Evolutionary conservation across 1,139 yeast genomes (phyloP), one percentile per base, ranked within the genome.

Genomic region (Lodderomyces theae): DNA sequence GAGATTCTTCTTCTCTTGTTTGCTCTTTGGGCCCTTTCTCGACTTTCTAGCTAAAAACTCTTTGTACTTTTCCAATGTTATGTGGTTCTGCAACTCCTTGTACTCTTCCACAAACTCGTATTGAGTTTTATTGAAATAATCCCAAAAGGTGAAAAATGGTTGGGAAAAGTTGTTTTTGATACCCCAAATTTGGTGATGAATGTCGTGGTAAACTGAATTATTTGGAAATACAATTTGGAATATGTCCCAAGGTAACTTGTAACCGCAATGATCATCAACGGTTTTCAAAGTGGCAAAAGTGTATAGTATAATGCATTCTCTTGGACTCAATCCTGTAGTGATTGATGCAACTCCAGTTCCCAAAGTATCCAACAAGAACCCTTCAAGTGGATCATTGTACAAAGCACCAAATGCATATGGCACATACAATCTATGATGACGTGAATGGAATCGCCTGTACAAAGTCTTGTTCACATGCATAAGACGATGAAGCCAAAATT

Each of bases 191-290:
- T 92, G 98, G 65, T 92, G 98, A 60, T 92, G 98, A 52, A 92
- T 89, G 64, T 92, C 98, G 59, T 92, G 98, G 62, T 89, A 92
- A 30, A 89, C 85, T 10, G 97, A 87, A 57, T 92, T 90, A 66
- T 92, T 92, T 47, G 97, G 97, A 74, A 92, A 92, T 12, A 90
- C 43, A 33, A 80, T 59, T 67, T 92, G 98, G 71, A 92, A 86
- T 25, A 90, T 80, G 61, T 92, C 98, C 61, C 69, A 86, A 13
- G 97, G 98, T 44, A 92, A 69, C 36, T 89, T 80, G 63, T 90
- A 92, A 15, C 98, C 98, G 63, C 97, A 92, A 63, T 92, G 98
- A 62, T 92, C 98, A 61, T 92, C 98, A 39, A 92, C 96, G 1
- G 98, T 92, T 64, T 92, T 92, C 76, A 92, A 64, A 5, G 98